Evolutionary conservation across 371 early-diverging fungal species (phyloP).

Genomic region (Mortierella sp.): DNA sequence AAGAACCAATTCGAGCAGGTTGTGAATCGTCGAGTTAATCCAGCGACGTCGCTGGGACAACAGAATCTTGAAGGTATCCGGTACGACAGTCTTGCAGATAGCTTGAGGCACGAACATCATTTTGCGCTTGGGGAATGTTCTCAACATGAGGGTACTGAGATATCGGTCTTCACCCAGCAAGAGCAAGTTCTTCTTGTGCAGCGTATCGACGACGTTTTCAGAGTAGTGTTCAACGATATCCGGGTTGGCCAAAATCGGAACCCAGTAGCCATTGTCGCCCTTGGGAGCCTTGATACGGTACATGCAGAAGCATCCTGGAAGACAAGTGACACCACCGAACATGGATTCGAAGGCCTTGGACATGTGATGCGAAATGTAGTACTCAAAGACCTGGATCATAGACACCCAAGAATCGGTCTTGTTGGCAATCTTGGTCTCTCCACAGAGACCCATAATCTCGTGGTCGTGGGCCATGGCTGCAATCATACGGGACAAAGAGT

Average conservation of each 20-base stretch:
- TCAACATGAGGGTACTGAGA: conserved; percentile 97
- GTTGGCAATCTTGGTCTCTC: conserved; percentile 90
- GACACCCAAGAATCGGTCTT: conserved; percentile 86
- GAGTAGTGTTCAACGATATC: conserved; percentile 96
- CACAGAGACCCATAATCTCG: conserved; percentile 83
- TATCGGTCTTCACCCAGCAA: conserved; percentile 99
- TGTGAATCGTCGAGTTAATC: conserved; percentile 99
- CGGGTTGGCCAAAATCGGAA: conserved; percentile 92
- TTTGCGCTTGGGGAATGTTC: conserved; percentile 96
- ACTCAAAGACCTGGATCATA: conserved; percentile 97
- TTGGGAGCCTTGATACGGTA: conserved; percentile 91
- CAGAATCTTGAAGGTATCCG: conserved; percentile 93
- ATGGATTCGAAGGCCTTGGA: conserved; percentile 95
- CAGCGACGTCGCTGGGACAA: conserved; percentile 98
- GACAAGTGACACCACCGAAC: conserved; percentile 96
- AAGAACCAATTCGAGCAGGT: conserved; percentile 95
- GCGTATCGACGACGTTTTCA: conserved; percentile 95
- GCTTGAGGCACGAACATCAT: conserved; percentile 98
- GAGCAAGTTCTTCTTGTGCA: conserved; percentile 99
- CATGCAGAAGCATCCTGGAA: conserved; percentile 98
- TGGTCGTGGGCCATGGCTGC: conserved; percentile 81
- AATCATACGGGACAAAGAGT: conserved; percentile 80
- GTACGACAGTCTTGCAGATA: conserved; percentile 97
- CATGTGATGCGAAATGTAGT: conserved; percentile 95
- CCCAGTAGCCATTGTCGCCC: conserved; percentile 82